These are phyloP conservation scores for Cyclanthera cordifolia DNA, from an alignment of 306 rosid genomes.

Conservation along the genomic window DNA sequence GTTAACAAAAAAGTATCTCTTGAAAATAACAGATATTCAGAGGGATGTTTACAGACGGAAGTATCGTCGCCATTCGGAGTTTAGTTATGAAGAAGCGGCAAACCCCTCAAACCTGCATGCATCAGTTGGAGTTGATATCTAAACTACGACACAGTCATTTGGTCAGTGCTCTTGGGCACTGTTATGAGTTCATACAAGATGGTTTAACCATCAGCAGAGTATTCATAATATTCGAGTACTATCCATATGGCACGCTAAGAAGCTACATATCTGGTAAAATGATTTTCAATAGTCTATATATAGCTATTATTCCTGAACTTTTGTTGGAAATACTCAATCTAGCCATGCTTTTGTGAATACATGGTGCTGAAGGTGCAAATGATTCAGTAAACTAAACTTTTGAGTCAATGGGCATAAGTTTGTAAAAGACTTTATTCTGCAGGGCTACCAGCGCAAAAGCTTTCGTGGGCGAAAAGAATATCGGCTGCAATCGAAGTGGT, in stretches of 20 bases:
- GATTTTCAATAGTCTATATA: neutral
- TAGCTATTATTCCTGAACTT: neutral
- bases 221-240: slow-evolving; percentile 60
- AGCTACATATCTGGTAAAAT: slow-evolving; percentile 63
- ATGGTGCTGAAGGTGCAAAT: neutral
- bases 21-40: slow-evolving; percentile 44
- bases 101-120: slow-evolving; percentile 48
- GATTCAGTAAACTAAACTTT: neutral
- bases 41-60: slow-evolving; percentile 76
- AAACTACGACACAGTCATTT: slow-evolving; percentile 72
- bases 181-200: slow-evolving; percentile 60
- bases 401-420: neutral
- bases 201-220: slow-evolving; percentile 51
- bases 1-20: neutral
- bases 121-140: slow-evolving; percentile 65
- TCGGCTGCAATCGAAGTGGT: slow-evolving; percentile 69
- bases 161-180: slow-evolving; percentile 89
- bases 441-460: slow-evolving; percentile 47
- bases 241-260: slow-evolving; percentile 51
- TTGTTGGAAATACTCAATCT: neutral
- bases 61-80: slow-evolving; percentile 47
- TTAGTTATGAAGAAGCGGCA: slow-evolving; percentile 54
- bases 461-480: slow-evolving; percentile 78
- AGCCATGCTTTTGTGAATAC: slow-evolving; percentile 11
- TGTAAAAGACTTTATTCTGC: slow-evolving; percentile 17